Conservation (phyloP, 2,329 filamentous ascomycete genomes). For the Apiospora arundinis region DNA sequence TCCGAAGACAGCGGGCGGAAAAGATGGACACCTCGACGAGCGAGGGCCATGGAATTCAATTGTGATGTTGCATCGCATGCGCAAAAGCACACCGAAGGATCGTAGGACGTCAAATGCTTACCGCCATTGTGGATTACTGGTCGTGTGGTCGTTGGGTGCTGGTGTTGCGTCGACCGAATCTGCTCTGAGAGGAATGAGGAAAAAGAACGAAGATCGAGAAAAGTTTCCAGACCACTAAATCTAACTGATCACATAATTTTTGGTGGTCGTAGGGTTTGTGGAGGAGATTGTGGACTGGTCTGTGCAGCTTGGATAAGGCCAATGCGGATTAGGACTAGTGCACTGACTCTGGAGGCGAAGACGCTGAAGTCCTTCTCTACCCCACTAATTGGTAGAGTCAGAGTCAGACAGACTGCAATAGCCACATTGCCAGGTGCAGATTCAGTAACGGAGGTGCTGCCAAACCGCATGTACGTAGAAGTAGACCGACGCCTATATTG, state of each 20-base stretch:
- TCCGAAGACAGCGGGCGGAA: constrained; percentile 51
- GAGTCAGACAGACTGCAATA: background rate
- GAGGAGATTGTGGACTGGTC: constrained; percentile 25
- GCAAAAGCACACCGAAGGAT: constrained; percentile 40
- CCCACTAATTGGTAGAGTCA: constrained; percentile 10
- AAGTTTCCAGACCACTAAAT: constrained; percentile 29
- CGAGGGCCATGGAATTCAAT: constrained; percentile 37
- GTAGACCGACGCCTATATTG: background rate
- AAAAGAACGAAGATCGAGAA: constrained; percentile 38
- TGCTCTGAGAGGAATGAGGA: constrained; percentile 39
- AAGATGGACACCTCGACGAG: constrained; percentile 44
- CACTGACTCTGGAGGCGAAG: background rate
- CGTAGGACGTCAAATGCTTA: constrained; percentile 53
- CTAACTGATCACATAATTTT: constrained; percentile 16
- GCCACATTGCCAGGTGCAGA: background rate
- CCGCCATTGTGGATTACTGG: constrained; percentile 61
- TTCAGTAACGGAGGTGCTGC: background rate
- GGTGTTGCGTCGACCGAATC: constrained; percentile 49
- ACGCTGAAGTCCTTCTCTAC: constrained; percentile 19
- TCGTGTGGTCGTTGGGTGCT: constrained; percentile 52
- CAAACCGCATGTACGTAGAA: background rate
- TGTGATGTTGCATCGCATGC: constrained; percentile 34
- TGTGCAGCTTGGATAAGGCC: background rate
- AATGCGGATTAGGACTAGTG: constrained; percentile 2
- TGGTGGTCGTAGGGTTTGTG: constrained; percentile 35